Percentiles rank a stretch among this genome's conserved stretches.
Evolutionary conservation across 2,329 filamentous ascomycete genomes (phyloP).

Genomic region (Cryphonectria nitschkei): DNA sequence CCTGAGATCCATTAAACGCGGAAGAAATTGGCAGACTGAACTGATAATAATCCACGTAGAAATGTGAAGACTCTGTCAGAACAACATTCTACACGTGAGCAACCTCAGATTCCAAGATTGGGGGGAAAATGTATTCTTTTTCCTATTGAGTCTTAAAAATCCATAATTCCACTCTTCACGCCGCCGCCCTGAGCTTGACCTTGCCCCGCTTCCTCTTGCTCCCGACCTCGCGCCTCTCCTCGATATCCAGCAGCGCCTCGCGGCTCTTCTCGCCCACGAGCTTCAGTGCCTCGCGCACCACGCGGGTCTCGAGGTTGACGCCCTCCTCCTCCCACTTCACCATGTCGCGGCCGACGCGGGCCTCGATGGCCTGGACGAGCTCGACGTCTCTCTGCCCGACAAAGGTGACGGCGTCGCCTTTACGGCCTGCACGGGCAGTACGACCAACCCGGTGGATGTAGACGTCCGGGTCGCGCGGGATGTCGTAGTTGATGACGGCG

Average conservation of each 20-base stretch:
- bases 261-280: slow-evolving; percentile 94
- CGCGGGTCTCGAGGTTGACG: slow-evolving; percentile 90
- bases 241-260: slow-evolving; percentile 86
- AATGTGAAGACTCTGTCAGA: no score
- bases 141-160: background rate
- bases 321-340: slow-evolving; percentile 85
- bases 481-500: slow-evolving; percentile 92
- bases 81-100: no score
- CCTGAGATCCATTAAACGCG: slow-evolving; percentile 48
- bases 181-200: slow-evolving; percentile 53
- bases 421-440: slow-evolving; percentile 87
- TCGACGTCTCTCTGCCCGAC: slow-evolving; percentile 93
- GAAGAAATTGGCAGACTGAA: no score
- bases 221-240: slow-evolving; percentile 87
- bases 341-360: slow-evolving; percentile 79
- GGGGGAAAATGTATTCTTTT: background rate
- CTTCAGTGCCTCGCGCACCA: slow-evolving; percentile 84
- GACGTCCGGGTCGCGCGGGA: slow-evolving; percentile 94
- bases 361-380: slow-evolving; percentile 87
- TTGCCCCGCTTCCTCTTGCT: slow-evolving; percentile 75
- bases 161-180: background rate
- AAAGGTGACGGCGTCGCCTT: slow-evolving; percentile 82
- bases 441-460: slow-evolving; percentile 97
- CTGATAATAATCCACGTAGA: no score
- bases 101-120: no score